phyloP scores from a whole-genome alignment of 2,329 filamentous ascomycete species.

The Ascomycota sp. region DNA sequence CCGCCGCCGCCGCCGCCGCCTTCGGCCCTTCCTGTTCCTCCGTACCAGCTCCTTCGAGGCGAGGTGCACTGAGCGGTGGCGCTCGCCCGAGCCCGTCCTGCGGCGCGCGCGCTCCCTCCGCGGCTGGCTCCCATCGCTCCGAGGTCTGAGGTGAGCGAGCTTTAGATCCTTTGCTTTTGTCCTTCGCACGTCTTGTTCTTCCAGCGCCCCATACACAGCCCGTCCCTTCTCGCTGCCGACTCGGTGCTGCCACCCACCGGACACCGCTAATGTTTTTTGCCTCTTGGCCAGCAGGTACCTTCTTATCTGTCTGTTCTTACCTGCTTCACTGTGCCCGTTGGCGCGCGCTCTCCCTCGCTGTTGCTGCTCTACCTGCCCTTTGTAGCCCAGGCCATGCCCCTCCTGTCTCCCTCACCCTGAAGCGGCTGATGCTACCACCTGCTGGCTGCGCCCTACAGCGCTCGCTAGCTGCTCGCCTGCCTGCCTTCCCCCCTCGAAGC shows the following conservation, averaged over 20 bases:
- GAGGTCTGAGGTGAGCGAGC: neutral
- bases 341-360: no score
- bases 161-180: neutral
- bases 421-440: no score
- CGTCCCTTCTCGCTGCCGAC: neutral
- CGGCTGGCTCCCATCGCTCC: conserved; percentile 1
- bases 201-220: neutral
- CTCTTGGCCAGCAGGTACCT: no score
- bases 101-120: conserved; percentile 1
- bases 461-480: neutral
- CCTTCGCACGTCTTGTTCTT: neutral
- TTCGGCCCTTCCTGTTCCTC: neutral
- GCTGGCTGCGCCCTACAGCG: conserved; percentile 6
- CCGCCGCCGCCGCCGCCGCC: conserved; percentile 1
- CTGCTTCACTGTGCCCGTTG: no score
- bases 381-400: no score
- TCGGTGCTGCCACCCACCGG: no score
- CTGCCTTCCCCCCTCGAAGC: neutral
- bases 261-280: no score
- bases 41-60: neutral
- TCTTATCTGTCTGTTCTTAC: no score
- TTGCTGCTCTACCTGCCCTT: no score
- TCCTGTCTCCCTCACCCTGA: no score
- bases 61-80: neutral
- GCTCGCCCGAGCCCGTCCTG: neutral